Conservation (phyloP, 2,329 filamentous ascomycete genomes). For the Colletotrichum sansevieriae region DNA sequence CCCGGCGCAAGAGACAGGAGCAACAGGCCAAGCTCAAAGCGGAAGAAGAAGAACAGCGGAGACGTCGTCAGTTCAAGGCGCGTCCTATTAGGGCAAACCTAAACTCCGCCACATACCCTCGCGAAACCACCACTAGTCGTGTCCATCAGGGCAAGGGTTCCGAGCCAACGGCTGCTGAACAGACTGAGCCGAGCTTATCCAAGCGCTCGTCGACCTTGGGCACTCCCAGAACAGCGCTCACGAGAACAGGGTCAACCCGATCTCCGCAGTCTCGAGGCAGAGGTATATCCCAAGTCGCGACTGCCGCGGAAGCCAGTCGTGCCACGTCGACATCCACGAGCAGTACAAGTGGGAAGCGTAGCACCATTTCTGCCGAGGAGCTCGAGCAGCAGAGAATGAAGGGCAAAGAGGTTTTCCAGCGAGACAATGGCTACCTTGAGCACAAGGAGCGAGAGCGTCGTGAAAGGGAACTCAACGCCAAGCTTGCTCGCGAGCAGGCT, state of each 20-base stretch:
- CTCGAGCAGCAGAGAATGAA: slow-evolving; percentile 64
- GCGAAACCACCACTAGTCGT: slow-evolving; percentile 70
- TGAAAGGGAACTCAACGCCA: slow-evolving; percentile 67
- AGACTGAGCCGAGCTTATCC: slow-evolving; percentile 7
- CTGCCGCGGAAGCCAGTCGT: slow-evolving; percentile 48
- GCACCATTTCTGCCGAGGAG: slow-evolving; percentile 64
- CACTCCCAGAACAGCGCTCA: slow-evolving; percentile 17
- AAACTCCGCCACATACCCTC: slow-evolving; percentile 58
- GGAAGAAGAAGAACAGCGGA: slow-evolving; percentile 71
- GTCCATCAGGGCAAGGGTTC: slow-evolving; percentile 63
- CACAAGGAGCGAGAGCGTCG: slow-evolving; percentile 66
- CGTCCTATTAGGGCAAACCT: slow-evolving; percentile 64
- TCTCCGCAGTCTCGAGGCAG: slow-evolving; percentile 38
- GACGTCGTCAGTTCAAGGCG: slow-evolving; percentile 74
- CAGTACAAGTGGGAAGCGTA: slow-evolving; percentile 59
- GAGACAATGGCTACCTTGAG: slow-evolving; percentile 62
- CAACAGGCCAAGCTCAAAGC: slow-evolving; percentile 66
- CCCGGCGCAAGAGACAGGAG: slow-evolving; percentile 67
- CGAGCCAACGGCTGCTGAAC: slow-evolving; percentile 39
- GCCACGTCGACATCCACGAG: slow-evolving; percentile 61
- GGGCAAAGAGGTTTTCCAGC: slow-evolving; percentile 66
- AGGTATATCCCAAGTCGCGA: slow-evolving; percentile 8
- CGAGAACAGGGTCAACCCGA: slow-evolving; percentile 23
- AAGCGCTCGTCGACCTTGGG: slow-evolving; percentile 43
- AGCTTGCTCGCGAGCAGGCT: slow-evolving; percentile 69